Percentiles rank a stretch among this genome's conserved stretches.
Conservation (phyloP, 106 monocot genomes). For the Dendrobium catenatum region DNA sequence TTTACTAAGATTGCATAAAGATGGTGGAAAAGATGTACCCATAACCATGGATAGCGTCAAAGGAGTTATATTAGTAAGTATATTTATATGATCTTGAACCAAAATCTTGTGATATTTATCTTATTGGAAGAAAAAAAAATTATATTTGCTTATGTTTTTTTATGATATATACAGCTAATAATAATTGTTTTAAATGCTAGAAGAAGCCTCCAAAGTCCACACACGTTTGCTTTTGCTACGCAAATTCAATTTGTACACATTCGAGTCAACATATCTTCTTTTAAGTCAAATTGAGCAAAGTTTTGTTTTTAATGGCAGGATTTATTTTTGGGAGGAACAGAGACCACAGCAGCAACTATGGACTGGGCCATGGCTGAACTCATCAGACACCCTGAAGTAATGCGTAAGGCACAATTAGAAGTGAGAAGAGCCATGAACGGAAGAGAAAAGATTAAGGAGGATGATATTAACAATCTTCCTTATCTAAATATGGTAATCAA, state of each 20-base stretch:
- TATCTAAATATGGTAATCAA: conserved; percentile 5
- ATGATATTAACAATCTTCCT: neutral
- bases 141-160: too few relatives aligned
- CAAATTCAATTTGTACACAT: too few relatives aligned
- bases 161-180: too few relatives aligned
- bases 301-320: conserved; percentile 6
- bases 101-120: too few relatives aligned
- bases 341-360: conserved; percentile 2
- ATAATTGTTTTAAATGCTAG: too few relatives aligned
- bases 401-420: conserved; percentile 15
- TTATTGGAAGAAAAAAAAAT: too few relatives aligned
- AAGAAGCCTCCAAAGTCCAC: too few relatives aligned
- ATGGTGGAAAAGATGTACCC: neutral
- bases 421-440: neutral
- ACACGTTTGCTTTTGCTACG: too few relatives aligned
- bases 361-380: conserved; percentile 22
- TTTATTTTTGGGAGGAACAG: conserved; percentile 14
- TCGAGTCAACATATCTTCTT: too few relatives aligned
- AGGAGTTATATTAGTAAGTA: conserved; percentile 8
- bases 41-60: conserved; percentile 5
- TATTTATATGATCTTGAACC: too few relatives aligned
- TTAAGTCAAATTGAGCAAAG: too few relatives aligned
- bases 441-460: neutral
- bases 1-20: neutral
- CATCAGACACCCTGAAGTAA: conserved; percentile 12